Evolutionary conservation across 164 flowering plant species (phyloP), one percentile per base, ranked within the genome.

Genomic region (Cinnamomum chago): DNA sequence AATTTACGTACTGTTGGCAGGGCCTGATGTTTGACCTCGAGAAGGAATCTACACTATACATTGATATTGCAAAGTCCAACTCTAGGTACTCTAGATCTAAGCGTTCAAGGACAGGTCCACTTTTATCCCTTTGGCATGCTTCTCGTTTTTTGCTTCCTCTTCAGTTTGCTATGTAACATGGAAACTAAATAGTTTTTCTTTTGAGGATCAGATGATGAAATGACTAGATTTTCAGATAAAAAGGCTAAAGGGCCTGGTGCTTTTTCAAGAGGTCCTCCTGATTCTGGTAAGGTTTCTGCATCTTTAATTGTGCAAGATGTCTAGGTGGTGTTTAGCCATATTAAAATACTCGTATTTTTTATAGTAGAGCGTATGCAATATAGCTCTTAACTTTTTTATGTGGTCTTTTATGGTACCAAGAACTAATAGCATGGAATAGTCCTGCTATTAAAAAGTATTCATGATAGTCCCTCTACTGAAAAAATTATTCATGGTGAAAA

Each of bases 21-120:
- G 99, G 97, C 9, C 76, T 95, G 90, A 86, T 90, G 58, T 95
- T 93, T 85, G 99, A 95, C 83, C 91, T 95, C 69, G 96, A 93
- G 82, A 88, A 89, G 84, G 90, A 87, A 24, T 92, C 98, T 73
- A 85, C 90, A 50, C 82, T 95, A 24, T 82, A 85, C 70, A 88
- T 95, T 82, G 96, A 93, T 79, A 91, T 95, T 64, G 97, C 99
- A 62, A 95, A 93, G 85, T 85, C 96, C 28, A 95, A 95, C 78
- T 92, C 99, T 67, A 85, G 94, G 11, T 40, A 40, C 47, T 40
- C 47, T 40, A 6, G 47, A 77, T 87, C 95, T n/a, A 95, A 95
- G 77, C 94, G 98, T 78, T 74, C 85, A 71, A 88, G 97, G 79
- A 67, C 92, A 90, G 98, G 99, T 93, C 7, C 24, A 28, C 17